Evolutionary conservation across 1,139 yeast species (phyloP).

Genomic region (Yamadazyma spencermartinsiae): DNA sequence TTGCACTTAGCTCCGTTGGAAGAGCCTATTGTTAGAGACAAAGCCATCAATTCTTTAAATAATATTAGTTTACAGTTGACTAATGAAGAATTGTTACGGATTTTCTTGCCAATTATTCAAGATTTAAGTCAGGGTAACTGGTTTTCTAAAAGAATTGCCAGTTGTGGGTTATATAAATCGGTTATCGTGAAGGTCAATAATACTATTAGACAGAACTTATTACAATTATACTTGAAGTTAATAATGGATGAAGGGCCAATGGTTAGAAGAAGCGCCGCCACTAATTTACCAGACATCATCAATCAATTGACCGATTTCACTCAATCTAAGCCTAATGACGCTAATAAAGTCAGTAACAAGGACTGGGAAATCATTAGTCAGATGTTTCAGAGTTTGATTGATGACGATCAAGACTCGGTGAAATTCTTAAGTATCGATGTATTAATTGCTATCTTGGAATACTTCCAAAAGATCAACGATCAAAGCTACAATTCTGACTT

Average conservation of each 20-base stretch:
- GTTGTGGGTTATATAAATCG: constrained; percentile 82
- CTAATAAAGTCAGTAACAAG: constrained; percentile 35
- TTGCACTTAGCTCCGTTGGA: constrained; percentile 90
- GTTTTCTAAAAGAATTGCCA: constrained; percentile 92
- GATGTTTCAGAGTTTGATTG: constrained; percentile 78
- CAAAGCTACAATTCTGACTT: constrained; percentile 60
- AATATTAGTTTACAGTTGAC: constrained; percentile 64
- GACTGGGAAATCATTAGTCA: constrained; percentile 76
- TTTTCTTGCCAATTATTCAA: constrained; percentile 74
- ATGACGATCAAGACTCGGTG: constrained; percentile 94
- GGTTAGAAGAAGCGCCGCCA: constrained; percentile 96
- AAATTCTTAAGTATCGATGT: constrained; percentile 88
- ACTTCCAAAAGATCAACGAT: constrained; percentile 60
- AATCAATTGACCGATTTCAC: constrained; percentile 50
- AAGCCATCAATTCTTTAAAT: constrained; percentile 86
- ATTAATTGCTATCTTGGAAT: constrained; percentile 68
- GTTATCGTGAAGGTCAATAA: constrained; percentile 64
- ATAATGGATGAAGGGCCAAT: constrained; percentile 94
- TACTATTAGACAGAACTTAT: constrained; percentile 57
- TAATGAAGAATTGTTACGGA: constrained; percentile 63
- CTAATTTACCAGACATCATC: constrained; percentile 72
- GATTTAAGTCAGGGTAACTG: constrained; percentile 86
- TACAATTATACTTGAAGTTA: constrained; percentile 66
- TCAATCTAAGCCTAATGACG: constrained; percentile 21
- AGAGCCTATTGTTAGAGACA: constrained; percentile 96